Conservation (phyloP, 2,329 filamentous ascomycete species). For the Ophiostoma fasciatum region DNA sequence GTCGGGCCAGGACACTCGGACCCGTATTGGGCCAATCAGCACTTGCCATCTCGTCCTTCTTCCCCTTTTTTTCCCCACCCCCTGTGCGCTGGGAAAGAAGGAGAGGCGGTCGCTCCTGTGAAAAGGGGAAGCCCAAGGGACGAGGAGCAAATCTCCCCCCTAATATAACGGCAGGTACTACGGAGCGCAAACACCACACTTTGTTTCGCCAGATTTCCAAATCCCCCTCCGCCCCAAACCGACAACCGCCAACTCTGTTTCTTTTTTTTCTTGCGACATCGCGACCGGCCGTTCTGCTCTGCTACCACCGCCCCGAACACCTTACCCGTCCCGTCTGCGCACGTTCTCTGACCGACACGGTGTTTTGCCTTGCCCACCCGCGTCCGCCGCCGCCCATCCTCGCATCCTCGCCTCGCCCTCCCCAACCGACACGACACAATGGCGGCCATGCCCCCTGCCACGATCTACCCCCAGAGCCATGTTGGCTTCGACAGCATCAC, state of each 20-base stretch:
- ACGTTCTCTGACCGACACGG: background rate
- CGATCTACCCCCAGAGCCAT: conserved; percentile 86
- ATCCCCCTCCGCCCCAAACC: conserved; percentile 4
- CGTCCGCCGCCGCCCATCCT: conserved; percentile 1
- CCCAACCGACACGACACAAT: conserved; percentile 25
- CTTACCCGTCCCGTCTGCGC: background rate
- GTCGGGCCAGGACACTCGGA: conserved; percentile 1
- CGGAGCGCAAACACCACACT: conserved; percentile 6
- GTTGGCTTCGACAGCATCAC: conserved; percentile 99
- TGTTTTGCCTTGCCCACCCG: background rate
- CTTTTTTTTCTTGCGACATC: conserved; percentile 6
- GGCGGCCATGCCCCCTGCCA: conserved; percentile 51
- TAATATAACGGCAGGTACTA: conserved; percentile 8
- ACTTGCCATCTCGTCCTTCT: background rate
- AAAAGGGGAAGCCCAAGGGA: conserved; percentile 8
- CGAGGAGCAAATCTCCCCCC: conserved; percentile 6
- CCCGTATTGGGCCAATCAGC: conserved; percentile 5
- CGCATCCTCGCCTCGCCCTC: background rate
- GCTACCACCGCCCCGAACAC: no score
- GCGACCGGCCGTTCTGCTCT: conserved; percentile 3
- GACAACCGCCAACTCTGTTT: conserved; percentile 6
- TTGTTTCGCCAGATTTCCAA: conserved; percentile 10
- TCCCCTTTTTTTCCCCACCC: conserved; percentile 11
- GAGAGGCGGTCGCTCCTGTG: conserved; percentile 1
- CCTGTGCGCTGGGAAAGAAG: conserved; percentile 8